Conservation (phyloP, 176 grass and related monocot species). For the Oryza nivara region DNA sequence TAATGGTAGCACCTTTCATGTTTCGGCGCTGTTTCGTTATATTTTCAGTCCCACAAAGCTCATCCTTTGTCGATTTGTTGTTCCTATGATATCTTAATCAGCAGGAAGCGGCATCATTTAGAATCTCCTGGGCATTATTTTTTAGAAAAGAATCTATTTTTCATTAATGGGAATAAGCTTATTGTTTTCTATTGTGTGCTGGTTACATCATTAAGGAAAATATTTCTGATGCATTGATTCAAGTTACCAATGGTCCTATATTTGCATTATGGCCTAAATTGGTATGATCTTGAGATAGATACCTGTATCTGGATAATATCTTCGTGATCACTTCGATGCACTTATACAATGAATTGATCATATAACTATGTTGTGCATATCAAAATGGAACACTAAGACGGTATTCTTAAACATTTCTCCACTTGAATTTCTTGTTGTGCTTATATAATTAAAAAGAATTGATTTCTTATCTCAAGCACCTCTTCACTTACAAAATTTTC, state of each 20-base stretch:
- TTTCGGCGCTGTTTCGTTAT: conserved; percentile 17
- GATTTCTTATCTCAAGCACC: conserved; percentile 28
- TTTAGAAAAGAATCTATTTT: too few relatives aligned
- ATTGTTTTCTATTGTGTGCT: neutral
- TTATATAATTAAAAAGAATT: neutral
- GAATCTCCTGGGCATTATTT: conserved; percentile 5
- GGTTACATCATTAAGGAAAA: conserved; percentile 17
- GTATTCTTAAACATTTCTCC: neutral
- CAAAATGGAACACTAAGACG: neutral
- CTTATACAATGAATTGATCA: neutral
- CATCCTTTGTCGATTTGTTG: neutral
- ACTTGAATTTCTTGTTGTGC: neutral
- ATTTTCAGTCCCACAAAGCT: neutral
- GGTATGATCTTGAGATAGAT: conserved; percentile 10
- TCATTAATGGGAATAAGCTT: neutral
- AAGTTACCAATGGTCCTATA: conserved; percentile 18
- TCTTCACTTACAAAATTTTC: conserved; percentile 23
- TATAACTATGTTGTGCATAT: conserved; percentile 6
- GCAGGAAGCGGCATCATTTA: conserved; percentile 1
- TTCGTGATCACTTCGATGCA: conserved; percentile 1
- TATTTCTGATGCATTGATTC: neutral
- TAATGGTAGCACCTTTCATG: neutral
- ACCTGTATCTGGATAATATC: conserved; percentile 3
- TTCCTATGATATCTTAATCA: neutral
- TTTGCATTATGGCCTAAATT: conserved; percentile 1